Percentiles rank a stretch among this genome's conserved stretches.
Conservation (phyloP, 2,329 filamentous ascomycete genomes). For the Cercospora citrullina region DNA sequence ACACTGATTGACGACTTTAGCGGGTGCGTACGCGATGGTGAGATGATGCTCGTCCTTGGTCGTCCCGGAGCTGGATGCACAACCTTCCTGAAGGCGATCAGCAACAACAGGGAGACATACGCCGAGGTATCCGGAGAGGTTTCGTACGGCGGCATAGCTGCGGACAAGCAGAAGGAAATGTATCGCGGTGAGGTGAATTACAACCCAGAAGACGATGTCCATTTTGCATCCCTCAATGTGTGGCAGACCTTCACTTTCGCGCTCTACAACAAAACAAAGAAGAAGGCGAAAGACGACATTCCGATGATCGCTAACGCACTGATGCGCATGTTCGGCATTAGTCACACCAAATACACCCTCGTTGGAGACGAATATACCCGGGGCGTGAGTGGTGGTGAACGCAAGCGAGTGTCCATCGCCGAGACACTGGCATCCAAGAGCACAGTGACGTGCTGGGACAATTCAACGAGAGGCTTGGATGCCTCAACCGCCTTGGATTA, state of each 20-base stretch:
- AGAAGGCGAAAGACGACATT: conserved; percentile 63
- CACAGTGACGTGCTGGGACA: conserved; percentile 76
- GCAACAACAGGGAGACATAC: conserved; percentile 67
- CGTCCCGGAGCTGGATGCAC: conserved; percentile 73
- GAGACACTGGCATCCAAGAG: conserved; percentile 74
- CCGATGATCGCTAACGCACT: conserved; percentile 69
- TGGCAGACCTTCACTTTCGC: conserved; percentile 77
- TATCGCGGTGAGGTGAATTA: conserved; percentile 78
- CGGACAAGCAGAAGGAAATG: conserved; percentile 64
- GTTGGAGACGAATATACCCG: conserved; percentile 73
- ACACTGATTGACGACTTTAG: conserved; percentile 66
- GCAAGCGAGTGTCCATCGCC: conserved; percentile 77
- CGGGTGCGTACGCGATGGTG: conserved; percentile 61
- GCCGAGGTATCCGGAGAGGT: conserved; percentile 68
- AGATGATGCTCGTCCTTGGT: conserved; percentile 73
- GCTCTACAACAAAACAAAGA: conserved; percentile 72
- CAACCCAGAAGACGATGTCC: conserved; percentile 73
- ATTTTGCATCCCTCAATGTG: conserved; percentile 72
- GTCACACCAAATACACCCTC: conserved; percentile 70
- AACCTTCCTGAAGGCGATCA: conserved; percentile 74
- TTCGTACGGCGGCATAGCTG: conserved; percentile 69
- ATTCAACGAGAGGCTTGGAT: conserved; percentile 76
- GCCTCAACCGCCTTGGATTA: conserved; percentile 78
- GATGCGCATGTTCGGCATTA: conserved; percentile 76
- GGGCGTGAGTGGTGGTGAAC: conserved; percentile 76